Percentiles rank a stretch among this genome's conserved stretches.
These are phyloP conservation scores for Canavalia ensiformis DNA, from an alignment of 306 rosid genomes.

Conservation along the genomic window DNA sequence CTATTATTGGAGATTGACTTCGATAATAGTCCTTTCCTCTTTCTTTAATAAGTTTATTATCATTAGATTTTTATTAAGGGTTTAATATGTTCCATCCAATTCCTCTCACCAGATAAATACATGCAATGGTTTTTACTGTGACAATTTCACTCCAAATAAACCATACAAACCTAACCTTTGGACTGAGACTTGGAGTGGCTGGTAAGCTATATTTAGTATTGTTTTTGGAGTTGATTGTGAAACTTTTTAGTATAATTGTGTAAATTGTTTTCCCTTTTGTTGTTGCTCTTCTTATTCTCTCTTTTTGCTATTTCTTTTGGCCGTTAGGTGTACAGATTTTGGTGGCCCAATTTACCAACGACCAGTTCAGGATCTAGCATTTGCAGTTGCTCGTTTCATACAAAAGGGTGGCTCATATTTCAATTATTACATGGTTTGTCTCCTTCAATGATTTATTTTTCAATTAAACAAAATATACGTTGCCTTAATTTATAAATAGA, in stretches of 20 bases:
- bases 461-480: constrained; percentile 2
- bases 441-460: constrained; percentile 44
- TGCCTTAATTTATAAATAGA: constrained; percentile 33
- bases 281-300: neutral
- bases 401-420: constrained; percentile 84
- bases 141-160: constrained; percentile 87
- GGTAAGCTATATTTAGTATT: constrained; percentile 60
- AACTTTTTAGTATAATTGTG: constrained; percentile 25
- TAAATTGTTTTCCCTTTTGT: constrained; percentile 21
- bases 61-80: constrained; percentile 6
- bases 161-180: constrained; percentile 91
- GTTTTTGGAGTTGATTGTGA: constrained; percentile 23
- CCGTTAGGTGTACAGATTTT: constrained; percentile 85
- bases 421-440: constrained; percentile 95
- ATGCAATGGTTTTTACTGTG: constrained; percentile 95
- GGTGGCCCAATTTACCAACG: constrained; percentile 79
- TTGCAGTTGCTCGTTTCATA: constrained; percentile 92
- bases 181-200: constrained; percentile 99
- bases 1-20: neutral
- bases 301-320: constrained; percentile 18
- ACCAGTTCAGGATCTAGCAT: constrained; percentile 95
- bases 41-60: constrained; percentile 26
- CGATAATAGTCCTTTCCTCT: constrained; percentile 11
- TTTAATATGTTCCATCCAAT: constrained; percentile 25
- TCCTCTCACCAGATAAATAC: constrained; percentile 76